Conservation (phyloP, 1,284 basidiomycete genomes). For the Mixia osmundae region DNA sequence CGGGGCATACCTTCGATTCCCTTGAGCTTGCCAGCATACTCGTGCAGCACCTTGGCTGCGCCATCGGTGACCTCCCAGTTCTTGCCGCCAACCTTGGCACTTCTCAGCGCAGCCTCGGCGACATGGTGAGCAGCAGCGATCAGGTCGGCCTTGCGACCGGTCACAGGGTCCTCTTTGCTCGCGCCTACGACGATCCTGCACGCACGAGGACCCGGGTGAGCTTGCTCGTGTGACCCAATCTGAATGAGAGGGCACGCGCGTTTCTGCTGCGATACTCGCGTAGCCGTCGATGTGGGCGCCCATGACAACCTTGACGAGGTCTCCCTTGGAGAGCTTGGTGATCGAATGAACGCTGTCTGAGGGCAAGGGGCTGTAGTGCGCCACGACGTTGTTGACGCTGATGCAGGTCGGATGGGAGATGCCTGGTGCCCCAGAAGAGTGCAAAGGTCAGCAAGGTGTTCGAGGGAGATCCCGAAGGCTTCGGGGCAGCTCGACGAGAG, state of each 20-base stretch:
- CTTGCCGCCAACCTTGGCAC: constrained; percentile 46
- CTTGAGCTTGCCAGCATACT: constrained; percentile 13
- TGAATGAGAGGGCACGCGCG: constrained; percentile 20
- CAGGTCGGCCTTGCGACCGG: constrained; percentile 66
- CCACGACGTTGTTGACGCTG: constrained; percentile 54
- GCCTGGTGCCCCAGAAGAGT: constrained; percentile 24
- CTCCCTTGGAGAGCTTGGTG: constrained; percentile 56
- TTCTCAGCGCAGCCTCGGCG: constrained; percentile 48
- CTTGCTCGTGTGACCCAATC: not conserved
- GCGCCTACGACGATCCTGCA: constrained; percentile 46
- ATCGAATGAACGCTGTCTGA: constrained; percentile 40
- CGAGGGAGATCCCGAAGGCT: not conserved
- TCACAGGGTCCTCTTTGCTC: constrained; percentile 43
- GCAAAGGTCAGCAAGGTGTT: not conserved
- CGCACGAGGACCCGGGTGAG: not conserved
- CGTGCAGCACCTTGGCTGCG: constrained; percentile 38
- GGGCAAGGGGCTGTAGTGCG: constrained; percentile 33
- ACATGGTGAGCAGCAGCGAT: constrained; percentile 82
- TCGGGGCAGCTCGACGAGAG: constrained; percentile 6
- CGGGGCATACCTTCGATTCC: constrained; percentile 31
- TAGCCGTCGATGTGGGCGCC: constrained; percentile 91
- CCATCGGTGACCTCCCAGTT: constrained; percentile 86
- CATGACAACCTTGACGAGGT: constrained; percentile 86
- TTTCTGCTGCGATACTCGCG: constrained; percentile 72
- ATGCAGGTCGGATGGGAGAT: constrained; percentile 82